A percentile compares a stretch with the other conserved stretches of the same genome.
phyloP scores from a whole-genome alignment of 1,284 basidiomycete genomes.

The Trametes hirsuta region DNA sequence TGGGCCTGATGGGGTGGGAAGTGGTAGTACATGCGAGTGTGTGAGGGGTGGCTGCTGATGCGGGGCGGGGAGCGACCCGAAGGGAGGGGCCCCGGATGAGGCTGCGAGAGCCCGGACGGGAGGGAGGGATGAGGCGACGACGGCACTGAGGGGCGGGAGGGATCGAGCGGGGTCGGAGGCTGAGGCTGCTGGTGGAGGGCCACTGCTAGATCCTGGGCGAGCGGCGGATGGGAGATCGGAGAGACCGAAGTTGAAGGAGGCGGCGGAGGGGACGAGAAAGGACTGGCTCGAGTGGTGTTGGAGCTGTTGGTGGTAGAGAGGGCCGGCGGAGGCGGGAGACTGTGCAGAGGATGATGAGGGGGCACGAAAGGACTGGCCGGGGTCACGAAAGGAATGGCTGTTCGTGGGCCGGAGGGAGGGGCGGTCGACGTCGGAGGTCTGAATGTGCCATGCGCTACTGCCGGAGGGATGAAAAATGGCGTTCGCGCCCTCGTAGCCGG shows the following conservation, averaged over 20 bases:
- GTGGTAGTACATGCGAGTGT: constrained; percentile 51
- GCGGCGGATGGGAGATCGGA: constrained; percentile 43
- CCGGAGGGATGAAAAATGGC: constrained; percentile 40
- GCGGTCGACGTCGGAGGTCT: constrained; percentile 43
- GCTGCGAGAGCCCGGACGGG: constrained; percentile 47
- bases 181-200: constrained; percentile 46
- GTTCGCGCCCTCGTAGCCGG: constrained; percentile 67
- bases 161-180: constrained; percentile 44
- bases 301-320: constrained; percentile 44
- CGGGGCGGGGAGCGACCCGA: constrained; percentile 34
- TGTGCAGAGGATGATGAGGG: constrained; percentile 43
- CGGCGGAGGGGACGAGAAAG: constrained; percentile 64
- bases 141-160: constrained; percentile 72
- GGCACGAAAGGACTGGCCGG: constrained; percentile 69
- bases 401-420: constrained; percentile 36
- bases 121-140: constrained; percentile 67
- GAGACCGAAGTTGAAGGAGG: constrained; percentile 52
- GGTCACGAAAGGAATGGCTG: constrained; percentile 70
- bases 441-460: constrained; percentile 37
- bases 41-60: constrained; percentile 36
- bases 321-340: constrained; percentile 43
- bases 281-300: constrained; percentile 57
- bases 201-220: constrained; percentile 50
- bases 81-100: constrained; percentile 28
- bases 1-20: constrained; percentile 41